A percentile compares a stretch with the other conserved stretches of the same genome.
Conservation (phyloP, 148 eudicot genomes). For the Rhododendron vialii region DNA sequence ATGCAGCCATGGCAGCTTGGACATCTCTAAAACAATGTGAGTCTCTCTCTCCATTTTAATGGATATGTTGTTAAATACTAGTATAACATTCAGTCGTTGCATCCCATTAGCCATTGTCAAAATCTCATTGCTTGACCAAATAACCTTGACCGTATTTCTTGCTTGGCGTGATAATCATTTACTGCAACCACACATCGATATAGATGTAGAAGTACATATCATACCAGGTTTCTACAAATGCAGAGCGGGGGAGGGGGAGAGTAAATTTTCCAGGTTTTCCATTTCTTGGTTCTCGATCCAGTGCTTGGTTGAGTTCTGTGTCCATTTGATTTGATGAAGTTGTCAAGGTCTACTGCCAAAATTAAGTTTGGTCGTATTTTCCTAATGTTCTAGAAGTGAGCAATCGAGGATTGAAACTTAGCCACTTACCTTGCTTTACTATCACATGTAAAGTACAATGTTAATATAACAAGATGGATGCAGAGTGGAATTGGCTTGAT, state of each 20-base stretch:
- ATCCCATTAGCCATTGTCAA: background rate
- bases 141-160: background rate
- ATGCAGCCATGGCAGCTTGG: constrained; percentile 85
- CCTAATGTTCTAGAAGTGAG: background rate
- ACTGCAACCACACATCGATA: background rate
- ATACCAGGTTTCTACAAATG: background rate
- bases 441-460: background rate
- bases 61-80: background rate
- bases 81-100: background rate
- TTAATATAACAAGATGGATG: background rate
- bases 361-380: background rate
- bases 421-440: background rate
- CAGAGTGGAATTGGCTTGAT: background rate
- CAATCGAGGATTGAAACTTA: background rate
- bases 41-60: constrained; percentile 14
- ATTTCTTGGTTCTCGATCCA: background rate
- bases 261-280: background rate
- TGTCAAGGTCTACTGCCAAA: background rate
- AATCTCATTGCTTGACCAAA: background rate
- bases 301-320: background rate
- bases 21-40: constrained; percentile 62
- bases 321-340: background rate
- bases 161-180: background rate
- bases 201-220: background rate
- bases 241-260: background rate